Conservation (phyloP, 176 grass and related monocot genomes). For the Themeda triandra region DNA sequence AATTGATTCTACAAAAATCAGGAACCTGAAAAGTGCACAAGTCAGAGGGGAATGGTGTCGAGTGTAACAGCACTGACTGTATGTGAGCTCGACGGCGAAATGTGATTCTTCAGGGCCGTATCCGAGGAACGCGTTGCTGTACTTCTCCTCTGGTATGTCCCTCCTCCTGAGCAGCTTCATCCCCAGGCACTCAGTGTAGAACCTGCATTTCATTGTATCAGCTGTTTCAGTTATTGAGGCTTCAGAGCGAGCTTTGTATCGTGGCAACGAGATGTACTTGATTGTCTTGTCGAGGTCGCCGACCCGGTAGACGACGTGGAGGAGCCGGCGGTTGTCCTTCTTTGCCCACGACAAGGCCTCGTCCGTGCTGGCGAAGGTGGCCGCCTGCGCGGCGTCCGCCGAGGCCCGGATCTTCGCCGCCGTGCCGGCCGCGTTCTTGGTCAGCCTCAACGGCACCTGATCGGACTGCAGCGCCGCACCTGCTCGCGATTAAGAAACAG, state of each 20-base stretch:
- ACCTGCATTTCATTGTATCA: conserved; percentile 36
- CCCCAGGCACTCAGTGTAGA: conserved; percentile 88
- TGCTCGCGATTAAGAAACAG: background rate
- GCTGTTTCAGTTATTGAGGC: too few species aligned
- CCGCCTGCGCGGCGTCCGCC: conserved; percentile 47
- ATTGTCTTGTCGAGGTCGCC: conserved; percentile 84
- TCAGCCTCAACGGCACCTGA: conserved; percentile 1
- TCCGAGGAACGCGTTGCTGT: conserved; percentile 84
- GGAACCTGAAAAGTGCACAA: background rate
- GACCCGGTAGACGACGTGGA: conserved; percentile 90
- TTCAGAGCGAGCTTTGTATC: too few species aligned
- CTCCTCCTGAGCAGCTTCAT: conserved; percentile 90
- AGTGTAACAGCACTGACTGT: conserved; percentile 45
- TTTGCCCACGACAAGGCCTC: conserved; percentile 72
- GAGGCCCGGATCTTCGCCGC: conserved; percentile 21
- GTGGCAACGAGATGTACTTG: conserved; percentile 30
- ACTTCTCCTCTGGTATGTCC: conserved; percentile 82
- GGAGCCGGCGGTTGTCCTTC: conserved; percentile 67
- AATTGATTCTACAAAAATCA: background rate
- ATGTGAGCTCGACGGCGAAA: conserved; percentile 83
- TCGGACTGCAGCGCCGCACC: conserved; percentile 26
- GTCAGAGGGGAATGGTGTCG: background rate
- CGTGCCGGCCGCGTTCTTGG: background rate
- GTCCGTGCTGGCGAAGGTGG: conserved; percentile 46
- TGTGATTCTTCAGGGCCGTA: conserved; percentile 83